Percentiles rank a stretch among this genome's conserved stretches.
phyloP scores from a whole-genome alignment of 1,284 basidiomycete species.

The Ganoderma multipileum region DNA sequence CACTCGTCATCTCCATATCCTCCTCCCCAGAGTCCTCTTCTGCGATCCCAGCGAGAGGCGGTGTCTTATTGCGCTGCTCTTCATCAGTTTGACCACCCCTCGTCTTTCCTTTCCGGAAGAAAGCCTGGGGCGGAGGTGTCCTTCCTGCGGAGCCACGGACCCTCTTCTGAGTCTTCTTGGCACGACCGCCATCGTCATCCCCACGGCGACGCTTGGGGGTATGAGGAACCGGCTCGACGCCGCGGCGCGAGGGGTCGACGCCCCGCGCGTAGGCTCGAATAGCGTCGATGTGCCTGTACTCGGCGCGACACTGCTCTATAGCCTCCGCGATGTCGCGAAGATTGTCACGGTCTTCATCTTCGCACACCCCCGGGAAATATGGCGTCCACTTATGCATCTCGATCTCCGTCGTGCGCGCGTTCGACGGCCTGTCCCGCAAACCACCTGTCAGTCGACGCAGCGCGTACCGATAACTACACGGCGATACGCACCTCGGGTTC shows the following conservation, averaged over 20 bases:
- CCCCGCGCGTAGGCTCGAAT: not conserved
- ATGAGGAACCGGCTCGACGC: not conserved
- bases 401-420: not conserved
- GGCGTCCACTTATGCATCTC: not conserved
- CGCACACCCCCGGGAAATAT: not conserved
- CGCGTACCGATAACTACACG: no score
- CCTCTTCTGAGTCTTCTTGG: not conserved
- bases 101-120: not conserved
- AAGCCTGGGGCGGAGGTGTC: not conserved
- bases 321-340: not conserved
- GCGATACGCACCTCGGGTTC: not conserved
- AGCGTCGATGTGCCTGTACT: not conserved
- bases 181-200: not conserved
- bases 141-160: not conserved
- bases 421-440: not conserved
- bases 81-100: not conserved
- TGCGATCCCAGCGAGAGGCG: not conserved
- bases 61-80: not conserved
- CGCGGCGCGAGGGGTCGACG: not conserved
- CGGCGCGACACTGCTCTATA: not conserved
- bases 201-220: constrained; percentile 4
- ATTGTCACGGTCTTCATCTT: not conserved
- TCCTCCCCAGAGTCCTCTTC: constrained; percentile 2
- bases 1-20: constrained; percentile 6
- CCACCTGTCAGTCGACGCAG: not conserved